These are phyloP conservation scores for Scenedesmus sp. DNA, from an alignment of 163 green algal species.

Conservation along the genomic window DNA sequence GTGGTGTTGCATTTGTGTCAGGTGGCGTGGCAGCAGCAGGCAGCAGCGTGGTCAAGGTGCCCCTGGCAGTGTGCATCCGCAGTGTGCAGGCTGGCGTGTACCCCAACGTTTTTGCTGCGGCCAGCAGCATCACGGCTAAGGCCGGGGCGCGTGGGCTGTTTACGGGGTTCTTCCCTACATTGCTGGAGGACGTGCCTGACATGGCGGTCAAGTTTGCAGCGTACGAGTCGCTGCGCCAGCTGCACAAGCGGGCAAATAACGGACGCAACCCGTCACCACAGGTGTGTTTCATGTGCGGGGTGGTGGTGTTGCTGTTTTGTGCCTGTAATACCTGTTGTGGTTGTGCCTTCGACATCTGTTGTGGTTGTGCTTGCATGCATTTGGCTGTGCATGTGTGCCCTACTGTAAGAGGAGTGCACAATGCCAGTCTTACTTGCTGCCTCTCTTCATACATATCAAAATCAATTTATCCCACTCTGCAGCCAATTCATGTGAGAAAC, in stretches of 20 bases:
- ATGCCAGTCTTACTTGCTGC: background rate
- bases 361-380: background rate
- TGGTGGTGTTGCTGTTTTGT: background rate
- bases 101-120: conserved; percentile 89
- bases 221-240: conserved; percentile 91
- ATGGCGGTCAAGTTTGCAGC: conserved; percentile 99
- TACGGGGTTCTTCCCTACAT: conserved; percentile 94
- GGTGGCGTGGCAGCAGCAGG: conserved; percentile 90
- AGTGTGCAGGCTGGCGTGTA: conserved; percentile 95
- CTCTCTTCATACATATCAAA: too few species aligned
- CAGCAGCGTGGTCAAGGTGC: conserved; percentile 95
- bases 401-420: background rate
- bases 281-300: background rate
- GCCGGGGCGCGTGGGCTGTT: conserved; percentile 90
- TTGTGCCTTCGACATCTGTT: background rate
- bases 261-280: conserved; percentile 63
- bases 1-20: conserved; percentile 87
- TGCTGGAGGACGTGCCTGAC: conserved; percentile 98
- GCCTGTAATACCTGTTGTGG: too few species aligned
- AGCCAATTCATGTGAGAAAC: too few species aligned
- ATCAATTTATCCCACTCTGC: too few species aligned
- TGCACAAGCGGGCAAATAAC: conserved; percentile 72
- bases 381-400: background rate
- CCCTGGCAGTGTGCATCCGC: conserved; percentile 97
- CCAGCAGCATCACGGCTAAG: conserved; percentile 78